Base-by-base conservation (phyloP, 2,329 filamentous ascomycete genomes). In the Beauveria caledonica region DNA sequence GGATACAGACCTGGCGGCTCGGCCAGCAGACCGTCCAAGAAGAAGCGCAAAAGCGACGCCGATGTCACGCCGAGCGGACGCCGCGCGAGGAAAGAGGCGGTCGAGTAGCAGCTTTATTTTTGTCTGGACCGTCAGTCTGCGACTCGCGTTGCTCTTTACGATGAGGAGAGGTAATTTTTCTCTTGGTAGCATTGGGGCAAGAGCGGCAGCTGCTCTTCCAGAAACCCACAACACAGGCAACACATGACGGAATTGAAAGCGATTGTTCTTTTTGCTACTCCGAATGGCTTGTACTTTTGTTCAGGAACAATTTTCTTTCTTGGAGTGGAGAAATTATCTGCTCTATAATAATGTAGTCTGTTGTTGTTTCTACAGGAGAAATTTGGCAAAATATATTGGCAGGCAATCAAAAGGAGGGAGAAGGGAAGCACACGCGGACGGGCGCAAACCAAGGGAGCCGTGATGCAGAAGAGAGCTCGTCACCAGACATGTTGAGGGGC, bases 1-100 rank as follows among this genome's bases (percentile, higher is more conserved):
- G 82, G 83, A 4, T 86, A 86, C 68, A 77, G 82, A 61, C 82
- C 83, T 3, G 83, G 84, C 64, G 79, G 80, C 3, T 83, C 82
- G 2, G 76, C 76, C 2, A 78, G 76, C 42, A 74, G 81, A 44
- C 80, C 80, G 19, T 72, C 73, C 0, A 86, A 85, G 74, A 80
- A 80, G 71, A 85, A 84, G 76, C 76, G 81, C 4, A 84, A 82
- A 77, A 83, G 81, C 65, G 79, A 81, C 53, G 73, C 66, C 29
- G 75, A 72, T 36, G 74, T 65, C 23, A 74, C 74, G 27, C 70
- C 71, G 27, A 71, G 69, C 29, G 68, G 63, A 27, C 70, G 71
- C 60, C 72, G 71, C 63, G 69, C 68, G 5, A 75, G 74, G 68
- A 75, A 76, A 63, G 71, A 72, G 25, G 48, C 48, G 1, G 39